Evolutionary conservation across 768 basidiomycete species (phyloP), one percentile per base, ranked within the genome.

Genomic region (Tylopilus sp.): DNA sequence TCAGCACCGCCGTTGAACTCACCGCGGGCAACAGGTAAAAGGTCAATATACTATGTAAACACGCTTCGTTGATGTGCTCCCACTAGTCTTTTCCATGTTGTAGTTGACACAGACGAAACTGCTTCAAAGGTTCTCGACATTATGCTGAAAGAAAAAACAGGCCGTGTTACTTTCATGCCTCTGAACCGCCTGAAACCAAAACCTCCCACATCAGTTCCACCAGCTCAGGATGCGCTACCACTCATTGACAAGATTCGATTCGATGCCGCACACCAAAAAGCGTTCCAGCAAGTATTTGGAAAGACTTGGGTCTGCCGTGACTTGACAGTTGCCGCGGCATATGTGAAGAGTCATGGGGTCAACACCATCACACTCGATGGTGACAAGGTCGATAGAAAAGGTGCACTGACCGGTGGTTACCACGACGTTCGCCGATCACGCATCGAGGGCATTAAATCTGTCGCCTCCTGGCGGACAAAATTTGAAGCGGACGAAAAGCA

Each of bases 301-400:
- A 93, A 93, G 70, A 98, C 95, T 0, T 92, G 95, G 67, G 91
- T 99, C 21, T 98, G 95, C 67, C 82, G 88, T 40, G 92, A 97
- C 66, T 79, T 99, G 50, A 86, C 86, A 9, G 86, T 93, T 56
- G 95, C 94, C 21, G 91, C 93, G 6, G 89, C 91, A 9, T 98
- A 97, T 67, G 92, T 95, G 44, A 88, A 95, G 68, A 89, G 86
- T 60, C 94, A 98, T 65, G 86, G 86, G 2, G 87, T 98, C 65
- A 98, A 95, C 71, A 94, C 93, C 20, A 98, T 98, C 69, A 99
- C 97, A 1, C 80, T 97, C 35, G 95, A 95, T 58, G 97, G 97
- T 44, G 97, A 99, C 75, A 93, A 92, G 64, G 94, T 95, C 47
- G 97, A 99, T 67, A 81, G 94, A 46, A 98, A 95, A 66, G 97